A percentile compares a stretch with the other conserved stretches of the same genome.
Conservation (phyloP, 495 filamentous ascomycete species). For the Trichoderma virens region DNA sequence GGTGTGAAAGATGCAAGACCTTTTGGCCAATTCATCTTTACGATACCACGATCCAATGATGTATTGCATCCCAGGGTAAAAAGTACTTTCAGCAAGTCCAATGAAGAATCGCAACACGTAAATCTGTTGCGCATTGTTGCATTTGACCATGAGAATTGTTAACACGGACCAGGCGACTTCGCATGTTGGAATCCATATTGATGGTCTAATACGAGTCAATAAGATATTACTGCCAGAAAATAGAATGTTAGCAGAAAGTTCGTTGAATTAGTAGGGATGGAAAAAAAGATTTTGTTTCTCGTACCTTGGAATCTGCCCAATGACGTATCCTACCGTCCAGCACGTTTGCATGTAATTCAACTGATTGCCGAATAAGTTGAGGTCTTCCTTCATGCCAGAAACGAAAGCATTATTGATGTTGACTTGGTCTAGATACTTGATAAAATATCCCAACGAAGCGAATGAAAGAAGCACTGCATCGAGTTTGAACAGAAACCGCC, state of each 20-base stretch:
- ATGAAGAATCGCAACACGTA: slow-evolving; percentile 54
- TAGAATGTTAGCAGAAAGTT: background rate
- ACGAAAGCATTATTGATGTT: slow-evolving; percentile 39
- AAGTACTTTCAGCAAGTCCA: slow-evolving; percentile 39
- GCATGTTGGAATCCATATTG: slow-evolving; percentile 51
- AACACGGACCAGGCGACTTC: slow-evolving; percentile 49
- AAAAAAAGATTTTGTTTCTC: no score
- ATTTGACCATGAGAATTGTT: slow-evolving; percentile 42
- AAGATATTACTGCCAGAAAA: slow-evolving; percentile 25
- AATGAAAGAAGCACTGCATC: slow-evolving; percentile 46
- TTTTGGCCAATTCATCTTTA: slow-evolving; percentile 49
- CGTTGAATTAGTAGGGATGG: no score
- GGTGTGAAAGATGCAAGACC: slow-evolving; percentile 57
- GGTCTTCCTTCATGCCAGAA: slow-evolving; percentile 53
- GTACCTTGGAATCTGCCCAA: slow-evolving; percentile 54
- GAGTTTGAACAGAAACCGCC: slow-evolving; percentile 52
- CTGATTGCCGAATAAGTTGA: slow-evolving; percentile 49
- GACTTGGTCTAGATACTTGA: slow-evolving; percentile 34
- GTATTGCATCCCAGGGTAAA: slow-evolving; percentile 42
- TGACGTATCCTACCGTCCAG: slow-evolving; percentile 58
- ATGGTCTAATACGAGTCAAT: slow-evolving; percentile 41
- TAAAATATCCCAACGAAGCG: slow-evolving; percentile 33
- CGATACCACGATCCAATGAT: slow-evolving; percentile 47
- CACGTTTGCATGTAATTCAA: slow-evolving; percentile 42
- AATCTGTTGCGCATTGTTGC: slow-evolving; percentile 40